These are phyloP conservation scores for Didymellaceae sp. DNA, from an alignment of 2,329 filamentous ascomycete species.

Conservation along the genomic window DNA sequence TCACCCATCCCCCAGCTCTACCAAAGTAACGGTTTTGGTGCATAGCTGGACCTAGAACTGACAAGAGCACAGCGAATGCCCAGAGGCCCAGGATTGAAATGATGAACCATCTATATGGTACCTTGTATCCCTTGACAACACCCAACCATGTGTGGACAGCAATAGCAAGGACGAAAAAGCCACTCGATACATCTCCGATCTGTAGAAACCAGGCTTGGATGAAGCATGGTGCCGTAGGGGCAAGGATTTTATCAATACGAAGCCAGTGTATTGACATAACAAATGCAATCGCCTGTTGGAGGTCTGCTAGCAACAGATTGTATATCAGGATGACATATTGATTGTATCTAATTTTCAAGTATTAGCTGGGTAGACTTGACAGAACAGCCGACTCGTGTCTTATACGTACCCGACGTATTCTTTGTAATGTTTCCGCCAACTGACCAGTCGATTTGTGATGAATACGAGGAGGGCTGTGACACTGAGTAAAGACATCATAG, in stretches of 20 bases:
- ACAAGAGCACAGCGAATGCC: constrained; percentile 54
- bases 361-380: background rate
- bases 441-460: constrained; percentile 59
- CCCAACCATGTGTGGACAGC: constrained; percentile 61
- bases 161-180: constrained; percentile 62
- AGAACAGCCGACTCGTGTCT: background rate
- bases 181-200: constrained; percentile 59
- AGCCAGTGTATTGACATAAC: constrained; percentile 59
- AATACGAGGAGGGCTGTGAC: constrained; percentile 54
- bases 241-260: constrained; percentile 51
- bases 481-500: constrained; percentile 56
- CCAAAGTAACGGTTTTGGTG: constrained; percentile 54
- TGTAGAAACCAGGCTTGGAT: constrained; percentile 60
- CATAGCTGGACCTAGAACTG: constrained; percentile 54
- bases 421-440: constrained; percentile 57
- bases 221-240: constrained; percentile 55
- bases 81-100: constrained; percentile 54
- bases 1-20: constrained; percentile 60
- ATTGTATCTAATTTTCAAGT: constrained; percentile 48
- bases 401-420: constrained; percentile 52
- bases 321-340: constrained; percentile 63
- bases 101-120: constrained; percentile 56
- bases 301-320: constrained; percentile 60
- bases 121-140: constrained; percentile 56
- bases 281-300: constrained; percentile 60